Evolutionary conservation across 2,329 filamentous ascomycete genomes (phyloP), one percentile per base, ranked within the genome.

Genomic region (Corinectria fuckeliana): DNA sequence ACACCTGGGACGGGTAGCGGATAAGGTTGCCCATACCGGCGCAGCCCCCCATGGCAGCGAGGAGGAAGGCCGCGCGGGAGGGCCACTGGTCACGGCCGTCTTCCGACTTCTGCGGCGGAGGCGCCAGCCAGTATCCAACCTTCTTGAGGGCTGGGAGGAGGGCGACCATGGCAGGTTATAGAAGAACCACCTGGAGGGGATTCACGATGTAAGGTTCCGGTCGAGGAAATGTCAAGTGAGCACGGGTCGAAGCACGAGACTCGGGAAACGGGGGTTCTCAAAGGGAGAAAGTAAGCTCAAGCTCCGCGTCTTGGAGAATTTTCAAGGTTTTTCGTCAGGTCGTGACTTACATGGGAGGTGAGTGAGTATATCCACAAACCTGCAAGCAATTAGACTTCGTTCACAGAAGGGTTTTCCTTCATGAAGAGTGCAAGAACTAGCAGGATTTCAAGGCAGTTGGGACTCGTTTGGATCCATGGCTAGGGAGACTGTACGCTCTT

Each of bases 41-140:
- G 63, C 81, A 84, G 50, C 84, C 84, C 41, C 84, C 83, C 82
- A 86, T 85, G 3, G 83, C 80, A 16, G 84, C 83, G 23, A 86
- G 80, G 5, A 86, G 74, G 69, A 85, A 86, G 11, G 83, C 79
- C 2, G 82, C 75, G 34, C 83, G 75, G 1, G 82, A 85, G 1
- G 81, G 81, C 83, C 83, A 86, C 64, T 84, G 80, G 71, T 85
- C 83, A 44, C 78, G 77, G 0, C 77, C 77, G 61, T 80, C 77
- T 14, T 74, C 72, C 2, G 76, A 72, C 53, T 74, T 74, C 39
- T 67, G 64, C 9, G 77, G 72, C 41, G 75, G 68, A 38, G 78
- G 78, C 13, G 75, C 75, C 10, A 79, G 58, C 65, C 67, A 72
- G 34, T 68, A 50, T 32, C 67, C 70, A 26, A 74, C 45, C 68